Evolutionary conservation across 2,329 filamentous ascomycete species (phyloP).

Genomic region (Apiospora malaysiana): DNA sequence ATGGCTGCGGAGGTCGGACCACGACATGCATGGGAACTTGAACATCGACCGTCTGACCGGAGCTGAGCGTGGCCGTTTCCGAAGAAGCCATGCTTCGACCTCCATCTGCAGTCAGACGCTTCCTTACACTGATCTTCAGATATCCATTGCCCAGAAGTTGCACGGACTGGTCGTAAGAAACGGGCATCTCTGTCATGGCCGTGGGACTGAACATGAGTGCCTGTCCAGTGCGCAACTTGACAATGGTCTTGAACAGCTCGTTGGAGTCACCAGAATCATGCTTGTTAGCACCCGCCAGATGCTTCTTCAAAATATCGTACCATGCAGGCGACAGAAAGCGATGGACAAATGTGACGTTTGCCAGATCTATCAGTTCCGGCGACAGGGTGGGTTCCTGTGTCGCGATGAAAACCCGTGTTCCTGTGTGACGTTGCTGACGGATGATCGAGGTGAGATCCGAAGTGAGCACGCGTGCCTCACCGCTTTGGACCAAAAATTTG

Average conservation of each 20-base stretch:
- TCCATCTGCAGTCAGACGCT: constrained; percentile 31
- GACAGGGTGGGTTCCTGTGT: constrained; percentile 35
- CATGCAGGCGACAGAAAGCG: constrained; percentile 33
- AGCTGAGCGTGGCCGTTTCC: background rate
- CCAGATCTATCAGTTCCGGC: constrained; percentile 31
- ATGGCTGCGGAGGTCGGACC: background rate
- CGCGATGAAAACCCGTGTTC: constrained; percentile 32
- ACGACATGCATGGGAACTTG: constrained; percentile 12
- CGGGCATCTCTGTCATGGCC: constrained; percentile 23
- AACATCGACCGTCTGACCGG: background rate
- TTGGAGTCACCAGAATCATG: constrained; percentile 22
- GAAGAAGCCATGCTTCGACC: constrained; percentile 30
- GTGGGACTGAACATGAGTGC: constrained; percentile 34
- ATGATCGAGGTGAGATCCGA: constrained; percentile 30
- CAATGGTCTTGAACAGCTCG: constrained; percentile 30
- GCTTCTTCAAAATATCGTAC: constrained; percentile 30
- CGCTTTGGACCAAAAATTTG: constrained; percentile 43
- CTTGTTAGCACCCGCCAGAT: constrained; percentile 30
- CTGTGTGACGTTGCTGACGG: constrained; percentile 33
- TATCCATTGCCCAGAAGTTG: constrained; percentile 27
- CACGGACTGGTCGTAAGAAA: background rate
- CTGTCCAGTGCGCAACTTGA: constrained; percentile 29
- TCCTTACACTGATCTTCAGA: constrained; percentile 28
- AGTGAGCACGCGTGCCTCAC: constrained; percentile 29
- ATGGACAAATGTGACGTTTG: constrained; percentile 34